A percentile compares a stretch with the other conserved stretches of the same genome.
Evolutionary conservation across 2,329 filamentous ascomycete genomes (phyloP).

Genomic region (Fusarium continuum): DNA sequence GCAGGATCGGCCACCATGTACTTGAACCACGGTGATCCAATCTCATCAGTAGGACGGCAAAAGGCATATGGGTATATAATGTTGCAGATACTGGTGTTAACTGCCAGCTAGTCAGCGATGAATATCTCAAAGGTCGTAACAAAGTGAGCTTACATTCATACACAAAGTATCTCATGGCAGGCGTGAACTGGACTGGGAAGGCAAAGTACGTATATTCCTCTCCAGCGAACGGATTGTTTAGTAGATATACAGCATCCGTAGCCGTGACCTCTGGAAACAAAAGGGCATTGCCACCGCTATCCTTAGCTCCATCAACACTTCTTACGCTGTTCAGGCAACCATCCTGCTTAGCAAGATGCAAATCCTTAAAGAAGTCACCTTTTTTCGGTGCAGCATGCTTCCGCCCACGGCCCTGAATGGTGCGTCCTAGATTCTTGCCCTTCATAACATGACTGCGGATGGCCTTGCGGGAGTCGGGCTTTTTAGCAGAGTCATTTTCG

Average conservation of each 20-base stretch:
- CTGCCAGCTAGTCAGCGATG: conserved; percentile 5
- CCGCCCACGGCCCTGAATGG: conserved; percentile 28
- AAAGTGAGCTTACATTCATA: conserved; percentile 29
- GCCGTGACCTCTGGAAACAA: conserved; percentile 27
- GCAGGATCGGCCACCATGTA: conserved; percentile 34
- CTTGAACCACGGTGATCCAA: conserved; percentile 25
- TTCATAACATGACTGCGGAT: conserved; percentile 41
- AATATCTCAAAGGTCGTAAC: background rate
- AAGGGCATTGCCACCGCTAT: background rate
- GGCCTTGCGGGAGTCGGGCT: conserved; percentile 11
- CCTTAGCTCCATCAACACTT: background rate
- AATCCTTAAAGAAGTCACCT: background rate
- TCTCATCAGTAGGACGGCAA: conserved; percentile 22
- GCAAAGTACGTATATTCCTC: conserved; percentile 33
- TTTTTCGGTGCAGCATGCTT: conserved; percentile 17
- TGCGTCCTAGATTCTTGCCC: conserved; percentile 35
- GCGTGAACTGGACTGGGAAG: conserved; percentile 34
- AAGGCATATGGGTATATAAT: conserved; percentile 30
- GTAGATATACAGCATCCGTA: background rate
- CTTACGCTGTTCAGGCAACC: fast-evolving
- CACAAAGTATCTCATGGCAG: conserved; percentile 31
- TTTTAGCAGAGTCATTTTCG: conserved; percentile 9
- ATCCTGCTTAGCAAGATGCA: background rate
- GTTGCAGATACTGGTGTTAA: conserved; percentile 25
- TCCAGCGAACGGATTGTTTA: conserved; percentile 20